Base-by-base conservation (phyloP, 169 alveolate genomes). In the Ichthyophthirius multifiliis region DNA sequence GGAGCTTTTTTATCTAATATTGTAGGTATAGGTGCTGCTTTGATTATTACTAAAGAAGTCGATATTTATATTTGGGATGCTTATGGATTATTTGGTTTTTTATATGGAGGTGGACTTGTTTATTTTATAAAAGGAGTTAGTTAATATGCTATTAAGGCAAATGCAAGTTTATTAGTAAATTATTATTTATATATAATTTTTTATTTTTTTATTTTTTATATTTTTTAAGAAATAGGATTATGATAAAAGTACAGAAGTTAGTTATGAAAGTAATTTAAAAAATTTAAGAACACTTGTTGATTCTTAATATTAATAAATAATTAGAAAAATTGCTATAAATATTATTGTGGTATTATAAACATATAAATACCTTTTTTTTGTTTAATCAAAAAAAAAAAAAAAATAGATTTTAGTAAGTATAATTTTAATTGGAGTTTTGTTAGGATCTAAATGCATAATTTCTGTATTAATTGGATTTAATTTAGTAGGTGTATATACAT, bases 51-150 rank as follows among this genome's bases (percentile, higher is more conserved):
- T 2, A 37, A 37, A 4, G 39, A 37, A 37, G 20, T 34, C 5
- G 62, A 67, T 37, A 37, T 67, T 37, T 18, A 39, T 18, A 30
- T 67, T 39, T 37, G 48, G 77, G 77, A 67, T 37, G 63, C 77
- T 41, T 67, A 37, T 39, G 46, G 55, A 0, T 16, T 67, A 10
- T 67, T 67, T n/a, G 77, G 77, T 18, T 34, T 67, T 23, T 67
- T 67, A 18, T 37, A 16, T 20, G 77, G 77, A 31, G 77, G 63
- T 1, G 35, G 43, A 13, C 18, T 67, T 4, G 77, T 37, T 23
- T 67, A 37, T 37, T 37, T 67, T 37, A 35, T 67, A 18, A 67
- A 39, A 39, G 62, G 55, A 15, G 18, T 20, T 7, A 30, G 63
- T 12, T 6, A 15, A 1, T 18, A 30, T n/a, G 43, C 32, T 1